Evolutionary conservation across 148 eudicot species (phyloP).

Genomic region (Pouteria glomerata): DNA sequence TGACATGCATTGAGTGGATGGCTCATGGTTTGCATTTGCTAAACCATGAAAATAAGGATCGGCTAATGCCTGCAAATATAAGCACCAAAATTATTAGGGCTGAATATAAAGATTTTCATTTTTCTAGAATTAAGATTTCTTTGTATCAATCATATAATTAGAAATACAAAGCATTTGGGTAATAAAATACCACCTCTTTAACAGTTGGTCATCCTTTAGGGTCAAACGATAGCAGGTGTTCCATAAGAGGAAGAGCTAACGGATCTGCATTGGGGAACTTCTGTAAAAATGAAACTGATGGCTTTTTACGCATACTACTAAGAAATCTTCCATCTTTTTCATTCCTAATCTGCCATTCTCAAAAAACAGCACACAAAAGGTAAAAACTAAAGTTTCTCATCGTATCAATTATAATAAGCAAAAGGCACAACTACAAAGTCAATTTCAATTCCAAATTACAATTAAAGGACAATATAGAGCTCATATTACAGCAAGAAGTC

Average conservation of each 20-base stretch:
- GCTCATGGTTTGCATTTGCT: constrained; percentile 48
- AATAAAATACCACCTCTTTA: constrained; percentile 26
- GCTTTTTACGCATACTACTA: constrained; percentile 40
- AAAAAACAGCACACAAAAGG: too few species aligned
- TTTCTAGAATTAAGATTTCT: too few species aligned
- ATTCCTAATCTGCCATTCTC: constrained; percentile 47
- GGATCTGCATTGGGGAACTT: constrained; percentile 41
- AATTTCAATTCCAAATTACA: not conserved
- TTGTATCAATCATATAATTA: too few species aligned
- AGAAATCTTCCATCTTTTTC: constrained; percentile 48
- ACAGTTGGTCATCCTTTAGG: constrained; percentile 44
- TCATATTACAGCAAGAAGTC: too few species aligned
- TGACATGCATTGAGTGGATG: constrained; percentile 50
- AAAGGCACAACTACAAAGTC: not conserved
- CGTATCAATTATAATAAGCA: not conserved
- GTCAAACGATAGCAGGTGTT: constrained; percentile 40
- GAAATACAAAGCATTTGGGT: not conserved
- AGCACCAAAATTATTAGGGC: constrained; percentile 6
- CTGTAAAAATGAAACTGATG: constrained; percentile 28
- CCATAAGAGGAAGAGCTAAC: constrained; percentile 35
- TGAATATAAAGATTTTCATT: too few species aligned
- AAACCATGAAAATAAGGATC: constrained; percentile 61
- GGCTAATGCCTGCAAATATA: constrained; percentile 42
- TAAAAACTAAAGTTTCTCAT: not conserved
- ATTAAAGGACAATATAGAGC: too few species aligned